Base-by-base conservation (phyloP, 306 rosid species). In the Fagus sylvatica region DNA sequence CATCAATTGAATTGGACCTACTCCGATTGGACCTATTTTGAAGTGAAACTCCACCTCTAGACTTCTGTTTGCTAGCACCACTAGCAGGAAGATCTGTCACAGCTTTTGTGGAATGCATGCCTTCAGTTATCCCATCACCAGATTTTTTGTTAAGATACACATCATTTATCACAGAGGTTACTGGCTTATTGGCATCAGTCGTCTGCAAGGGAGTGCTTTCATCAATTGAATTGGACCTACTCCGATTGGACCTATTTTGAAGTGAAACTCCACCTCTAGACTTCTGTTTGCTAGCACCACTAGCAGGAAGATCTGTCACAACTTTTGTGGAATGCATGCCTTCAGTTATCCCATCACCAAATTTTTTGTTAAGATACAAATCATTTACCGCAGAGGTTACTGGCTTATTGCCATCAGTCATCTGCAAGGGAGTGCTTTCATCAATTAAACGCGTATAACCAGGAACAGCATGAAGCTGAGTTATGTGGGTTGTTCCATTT, bases 401-500 rank as follows among this genome's bases (percentile, higher is more conserved):
- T 22, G 88, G 83, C 74, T 80, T 74, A 16, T 76, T 83, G 69
- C 69, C 80, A 66, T 55, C 79, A 69, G 77, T 76, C 75, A 59
- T 32, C 80, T 75, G 79, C 77, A 77, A 72, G 2, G 94, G 81
- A 68, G 80, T 71, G 70, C 74, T 85, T 82, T 94, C 95, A 79
- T 92, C 92, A 79, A 92, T 36, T 79, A 89, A 53, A 78, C 82
- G 66, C 0, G 97, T 86, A 78, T 88, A 90, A 42, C 88, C 95
- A 68, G 90, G 93, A 79, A 87, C 87, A 69, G 92, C 92, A 67
- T 76, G 88, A 61, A 91, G 85, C 66, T 87, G 84, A 73, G 93
- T 90, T 51, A 93, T 80, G 67, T 83, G 89, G 9, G 88, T 87
- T 13, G 85, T 83, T 53, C 86, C 91, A 33, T 79, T 76, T 5